phyloP scores from a whole-genome alignment of 441 rosid genomes.

The Daphne laureola region DNA sequence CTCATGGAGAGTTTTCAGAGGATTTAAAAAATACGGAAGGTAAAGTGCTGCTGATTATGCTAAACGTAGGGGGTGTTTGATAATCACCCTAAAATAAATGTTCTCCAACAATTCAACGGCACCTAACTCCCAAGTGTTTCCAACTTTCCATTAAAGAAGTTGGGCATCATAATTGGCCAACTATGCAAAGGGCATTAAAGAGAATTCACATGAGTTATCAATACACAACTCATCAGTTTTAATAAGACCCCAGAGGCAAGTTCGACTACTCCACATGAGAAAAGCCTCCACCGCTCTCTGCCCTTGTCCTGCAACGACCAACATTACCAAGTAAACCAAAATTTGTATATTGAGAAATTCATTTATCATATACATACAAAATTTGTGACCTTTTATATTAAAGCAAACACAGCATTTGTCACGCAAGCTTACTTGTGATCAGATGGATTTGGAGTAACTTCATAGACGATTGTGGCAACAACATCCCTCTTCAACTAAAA shows the following conservation, averaged over 20 bases:
- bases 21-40: too few relatives aligned
- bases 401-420: not conserved
- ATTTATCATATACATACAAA: too few relatives aligned
- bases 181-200: not conserved
- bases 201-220: too few relatives aligned
- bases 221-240: too few relatives aligned
- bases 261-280: slow-evolving; percentile 53
- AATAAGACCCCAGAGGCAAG: not conserved
- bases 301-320: slow-evolving; percentile 45
- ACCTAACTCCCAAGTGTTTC: too few relatives aligned
- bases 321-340: not conserved
- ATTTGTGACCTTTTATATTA: too few relatives aligned
- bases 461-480: slow-evolving; percentile 86
- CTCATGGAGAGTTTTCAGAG: too few relatives aligned
- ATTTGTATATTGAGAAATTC: too few relatives aligned
- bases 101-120: too few relatives aligned
- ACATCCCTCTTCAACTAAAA: slow-evolving; percentile 90
- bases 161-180: not conserved
- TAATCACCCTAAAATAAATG: too few relatives aligned
- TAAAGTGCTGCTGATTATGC: too few relatives aligned
- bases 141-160: not conserved
- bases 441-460: slow-evolving; percentile 86
- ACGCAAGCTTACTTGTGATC: slow-evolving; percentile 83
- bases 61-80: too few relatives aligned
- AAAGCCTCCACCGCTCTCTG: slow-evolving; percentile 55